phyloP scores from a whole-genome alignment of 2,329 filamentous ascomycete genomes.

The Penicillium sp. region DNA sequence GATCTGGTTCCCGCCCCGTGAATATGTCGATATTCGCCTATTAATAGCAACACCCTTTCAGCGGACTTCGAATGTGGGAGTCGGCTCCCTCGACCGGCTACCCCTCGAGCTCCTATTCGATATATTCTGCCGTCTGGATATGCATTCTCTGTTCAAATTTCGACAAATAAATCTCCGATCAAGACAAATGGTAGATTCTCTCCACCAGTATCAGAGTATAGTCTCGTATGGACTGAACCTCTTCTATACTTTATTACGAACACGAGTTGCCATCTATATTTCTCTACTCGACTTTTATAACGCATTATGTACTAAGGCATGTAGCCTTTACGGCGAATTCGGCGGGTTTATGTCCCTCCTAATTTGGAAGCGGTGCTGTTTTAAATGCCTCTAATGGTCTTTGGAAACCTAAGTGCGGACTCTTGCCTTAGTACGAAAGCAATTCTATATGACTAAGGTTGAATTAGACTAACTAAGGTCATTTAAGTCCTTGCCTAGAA shows the following conservation, averaged over 20 bases:
- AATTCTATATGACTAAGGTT: conserved; percentile 9
- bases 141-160: conserved; percentile 17
- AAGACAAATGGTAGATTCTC: conserved; percentile 16
- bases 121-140: conserved; percentile 4
- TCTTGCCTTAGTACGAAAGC: conserved; percentile 13
- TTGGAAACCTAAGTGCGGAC: conserved; percentile 15
- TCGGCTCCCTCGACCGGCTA: conserved; percentile 11
- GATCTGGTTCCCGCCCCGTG: conserved; percentile 8
- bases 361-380: conserved; percentile 12
- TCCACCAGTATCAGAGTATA: conserved; percentile 12
- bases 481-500: conserved; percentile 15
- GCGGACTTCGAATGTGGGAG: conserved; percentile 1
- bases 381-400: conserved; percentile 11
- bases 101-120: conserved; percentile 11
- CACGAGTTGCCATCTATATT: conserved; percentile 9
- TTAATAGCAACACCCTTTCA: conserved; percentile 13
- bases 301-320: conserved; percentile 14
- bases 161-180: conserved; percentile 15
- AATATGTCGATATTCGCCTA: conserved; percentile 7
- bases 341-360: conserved; percentile 13
- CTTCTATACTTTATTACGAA: conserved; percentile 19
- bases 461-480: conserved; percentile 9
- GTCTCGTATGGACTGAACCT: conserved; percentile 16
- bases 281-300: conserved; percentile 17
- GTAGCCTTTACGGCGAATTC: conserved; percentile 10